phyloP scores from a whole-genome alignment of 164 flowering plant genomes.

The Platanus orientalis region DNA sequence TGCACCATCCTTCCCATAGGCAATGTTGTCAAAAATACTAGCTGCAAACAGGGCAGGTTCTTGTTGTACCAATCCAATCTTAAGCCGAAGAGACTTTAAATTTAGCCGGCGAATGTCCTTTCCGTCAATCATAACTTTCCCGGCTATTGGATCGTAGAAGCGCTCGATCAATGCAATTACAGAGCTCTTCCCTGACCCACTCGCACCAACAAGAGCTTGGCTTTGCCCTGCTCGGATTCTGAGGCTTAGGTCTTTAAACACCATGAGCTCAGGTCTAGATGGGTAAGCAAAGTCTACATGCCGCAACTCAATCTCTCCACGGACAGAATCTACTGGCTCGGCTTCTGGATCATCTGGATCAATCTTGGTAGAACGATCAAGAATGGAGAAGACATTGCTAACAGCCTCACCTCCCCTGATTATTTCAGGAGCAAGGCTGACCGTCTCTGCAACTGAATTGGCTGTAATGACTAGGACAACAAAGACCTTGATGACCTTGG shows the following conservation, averaged over 20 bases:
- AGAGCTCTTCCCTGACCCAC: slow-evolving; percentile 97
- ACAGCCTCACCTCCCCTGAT: slow-evolving; percentile 88
- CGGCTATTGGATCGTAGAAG: slow-evolving; percentile 80
- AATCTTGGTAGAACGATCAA: slow-evolving; percentile 76
- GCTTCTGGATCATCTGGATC: slow-evolving; percentile 90
- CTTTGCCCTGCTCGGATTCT: slow-evolving; percentile 90
- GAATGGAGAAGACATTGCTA: slow-evolving; percentile 77
- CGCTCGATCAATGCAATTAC: slow-evolving; percentile 87
- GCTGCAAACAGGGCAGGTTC: slow-evolving; percentile 91
- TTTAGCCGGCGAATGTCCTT: slow-evolving; percentile 75
- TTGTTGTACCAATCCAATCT: slow-evolving; percentile 91
- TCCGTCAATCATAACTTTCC: slow-evolving; percentile 91
- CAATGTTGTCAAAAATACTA: slow-evolving; percentile 90
- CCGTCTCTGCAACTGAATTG: slow-evolving; percentile 94
- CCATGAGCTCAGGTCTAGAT: slow-evolving; percentile 66
- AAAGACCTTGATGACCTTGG: slow-evolving; percentile 90
- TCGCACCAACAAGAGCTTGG: slow-evolving; percentile 97
- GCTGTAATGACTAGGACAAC: slow-evolving; percentile 92
- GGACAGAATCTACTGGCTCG: slow-evolving; percentile 58
- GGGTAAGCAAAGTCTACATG: slow-evolving; percentile 96
- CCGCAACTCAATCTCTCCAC: slow-evolving; percentile 87
- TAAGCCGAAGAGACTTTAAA: slow-evolving; percentile 61
- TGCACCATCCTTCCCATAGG: slow-evolving; percentile 86
- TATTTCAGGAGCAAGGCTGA: slow-evolving; percentile 94
- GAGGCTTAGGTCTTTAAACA: slow-evolving; percentile 75